Evolutionary conservation across 306 rosid species (phyloP).

Genomic region (Ormosia semicastrata): DNA sequence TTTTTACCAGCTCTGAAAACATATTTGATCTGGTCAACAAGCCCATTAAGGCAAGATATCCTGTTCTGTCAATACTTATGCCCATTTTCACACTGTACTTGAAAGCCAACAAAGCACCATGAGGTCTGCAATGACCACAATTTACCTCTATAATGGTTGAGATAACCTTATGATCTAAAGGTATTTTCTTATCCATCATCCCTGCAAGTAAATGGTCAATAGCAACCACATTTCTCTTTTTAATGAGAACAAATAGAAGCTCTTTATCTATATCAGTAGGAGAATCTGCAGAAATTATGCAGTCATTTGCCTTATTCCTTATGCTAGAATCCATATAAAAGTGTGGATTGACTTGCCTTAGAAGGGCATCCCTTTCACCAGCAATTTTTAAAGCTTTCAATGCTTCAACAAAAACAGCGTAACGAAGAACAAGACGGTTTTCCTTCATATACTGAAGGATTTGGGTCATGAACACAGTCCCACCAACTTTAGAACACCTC

Average conservation of each 20-base stretch:
- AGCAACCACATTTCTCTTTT: constrained; percentile 53
- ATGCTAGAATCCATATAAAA: constrained; percentile 32
- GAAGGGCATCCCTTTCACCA: constrained; percentile 56
- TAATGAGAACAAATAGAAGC: constrained; percentile 56
- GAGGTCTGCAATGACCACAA: constrained; percentile 46
- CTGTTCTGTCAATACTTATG: constrained; percentile 46
- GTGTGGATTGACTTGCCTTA: constrained; percentile 77
- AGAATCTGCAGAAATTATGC: constrained; percentile 14
- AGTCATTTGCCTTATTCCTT: constrained; percentile 34
- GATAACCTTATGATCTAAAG: constrained; percentile 42
- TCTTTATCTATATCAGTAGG: constrained; percentile 39
- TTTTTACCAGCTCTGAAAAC: constrained; percentile 45
- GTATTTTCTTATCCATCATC: constrained; percentile 46
- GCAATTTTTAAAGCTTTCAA: constrained; percentile 49
- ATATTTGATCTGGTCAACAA: constrained; percentile 51
- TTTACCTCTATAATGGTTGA: constrained; percentile 63
- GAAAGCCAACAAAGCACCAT: constrained; percentile 67
- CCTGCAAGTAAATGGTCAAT: constrained; percentile 55
- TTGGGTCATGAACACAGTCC: constrained; percentile 41
- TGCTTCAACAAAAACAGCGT: constrained; percentile 66
- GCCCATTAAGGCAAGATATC: constrained; percentile 64
- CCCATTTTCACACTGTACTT: constrained; percentile 51
- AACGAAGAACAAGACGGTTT: constrained; percentile 64
- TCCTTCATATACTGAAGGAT: constrained; percentile 74
- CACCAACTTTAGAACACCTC: constrained; percentile 64